Conservation (phyloP, 805 yeast genomes). For the Zygosaccharomyces pseudorouxii region DNA sequence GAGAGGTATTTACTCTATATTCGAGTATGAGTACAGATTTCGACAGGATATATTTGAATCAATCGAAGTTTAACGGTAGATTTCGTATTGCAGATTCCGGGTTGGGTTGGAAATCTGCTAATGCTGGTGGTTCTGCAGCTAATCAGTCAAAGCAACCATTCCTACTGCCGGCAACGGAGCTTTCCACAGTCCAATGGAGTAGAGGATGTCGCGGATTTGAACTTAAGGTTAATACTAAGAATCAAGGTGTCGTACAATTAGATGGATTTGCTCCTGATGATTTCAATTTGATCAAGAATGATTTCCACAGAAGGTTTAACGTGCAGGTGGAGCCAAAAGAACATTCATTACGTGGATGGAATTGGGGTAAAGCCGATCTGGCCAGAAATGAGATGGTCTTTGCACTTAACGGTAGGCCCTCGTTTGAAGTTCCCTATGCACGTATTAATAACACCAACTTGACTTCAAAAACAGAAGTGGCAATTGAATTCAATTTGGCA, state of each 20-base stretch:
- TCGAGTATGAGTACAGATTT: slow-evolving; percentile 56
- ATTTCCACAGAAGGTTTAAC: slow-evolving; percentile 70
- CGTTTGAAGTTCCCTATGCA: slow-evolving; percentile 83
- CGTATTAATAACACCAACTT: slow-evolving; percentile 79
- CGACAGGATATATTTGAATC: slow-evolving; percentile 86
- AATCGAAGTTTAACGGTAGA: slow-evolving; percentile 76
- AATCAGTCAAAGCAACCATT: slow-evolving; percentile 64
- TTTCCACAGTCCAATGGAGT: slow-evolving; percentile 81
- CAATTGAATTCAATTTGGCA: slow-evolving; percentile 71
- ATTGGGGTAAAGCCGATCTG: slow-evolving; percentile 94
- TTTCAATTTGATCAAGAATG: slow-evolving; percentile 73
- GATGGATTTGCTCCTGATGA: slow-evolving; percentile 93
- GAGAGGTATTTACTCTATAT: not conserved
- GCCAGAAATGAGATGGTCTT: slow-evolving; percentile 89
- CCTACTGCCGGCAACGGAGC: slow-evolving; percentile 79
- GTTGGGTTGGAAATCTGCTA: slow-evolving; percentile 84
- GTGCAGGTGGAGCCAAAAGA: slow-evolving; percentile 76
- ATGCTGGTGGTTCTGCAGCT: slow-evolving; percentile 41
- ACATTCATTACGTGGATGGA: slow-evolving; percentile 97
- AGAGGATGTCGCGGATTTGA: slow-evolving; percentile 92
- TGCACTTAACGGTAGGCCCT: slow-evolving; percentile 80
- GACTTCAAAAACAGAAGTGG: slow-evolving; percentile 90
- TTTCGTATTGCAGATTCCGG: slow-evolving; percentile 97
- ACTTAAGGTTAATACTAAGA: slow-evolving; percentile 81
- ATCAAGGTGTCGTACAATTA: slow-evolving; percentile 75